These are phyloP conservation scores for Solanum phureja DNA, from an alignment of 257 asterid genomes.

Conservation along the genomic window DNA sequence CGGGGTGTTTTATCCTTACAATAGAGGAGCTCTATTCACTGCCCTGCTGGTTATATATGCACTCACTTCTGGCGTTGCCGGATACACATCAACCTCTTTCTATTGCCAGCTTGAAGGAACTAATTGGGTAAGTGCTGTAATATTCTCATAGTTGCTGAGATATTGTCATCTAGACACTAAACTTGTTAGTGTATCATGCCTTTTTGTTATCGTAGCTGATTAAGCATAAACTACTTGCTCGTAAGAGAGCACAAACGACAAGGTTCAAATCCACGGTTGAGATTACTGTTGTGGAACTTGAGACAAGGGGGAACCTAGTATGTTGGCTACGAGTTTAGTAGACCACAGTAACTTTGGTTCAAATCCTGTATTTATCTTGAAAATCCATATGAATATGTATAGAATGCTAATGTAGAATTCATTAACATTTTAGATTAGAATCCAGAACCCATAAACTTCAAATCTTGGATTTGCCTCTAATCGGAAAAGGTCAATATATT, in stretches of 20 bases:
- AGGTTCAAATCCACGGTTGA: neutral
- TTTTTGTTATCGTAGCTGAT: neutral
- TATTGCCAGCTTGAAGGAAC: constrained; percentile 70
- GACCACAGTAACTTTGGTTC: neutral
- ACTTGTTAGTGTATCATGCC: neutral
- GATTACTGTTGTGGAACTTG: neutral
- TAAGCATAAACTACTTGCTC: neutral
- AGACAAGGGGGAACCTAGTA: neutral
- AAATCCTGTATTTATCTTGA: neutral
- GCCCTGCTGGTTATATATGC: constrained; percentile 61
- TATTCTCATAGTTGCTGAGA: neutral
- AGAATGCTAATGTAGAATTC: neutral
- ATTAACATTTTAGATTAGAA: neutral
- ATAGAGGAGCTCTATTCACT: constrained; percentile 57
- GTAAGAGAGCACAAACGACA: neutral
- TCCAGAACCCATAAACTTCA: neutral
- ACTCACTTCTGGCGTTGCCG: constrained; percentile 61
- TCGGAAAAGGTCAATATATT: neutral
- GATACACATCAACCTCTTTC: constrained; percentile 52
- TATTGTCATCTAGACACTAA: neutral
- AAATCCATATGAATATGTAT: neutral
- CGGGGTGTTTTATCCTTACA: constrained; percentile 61
- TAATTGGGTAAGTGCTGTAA: constrained; percentile 39
- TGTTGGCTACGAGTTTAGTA: neutral
- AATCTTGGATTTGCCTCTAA: neutral